Percentiles rank a stretch among this genome's conserved stretches.
Evolutionary conservation across 177 flowering plant species (phyloP).

Genomic region (Tripterygium wilfordii): DNA sequence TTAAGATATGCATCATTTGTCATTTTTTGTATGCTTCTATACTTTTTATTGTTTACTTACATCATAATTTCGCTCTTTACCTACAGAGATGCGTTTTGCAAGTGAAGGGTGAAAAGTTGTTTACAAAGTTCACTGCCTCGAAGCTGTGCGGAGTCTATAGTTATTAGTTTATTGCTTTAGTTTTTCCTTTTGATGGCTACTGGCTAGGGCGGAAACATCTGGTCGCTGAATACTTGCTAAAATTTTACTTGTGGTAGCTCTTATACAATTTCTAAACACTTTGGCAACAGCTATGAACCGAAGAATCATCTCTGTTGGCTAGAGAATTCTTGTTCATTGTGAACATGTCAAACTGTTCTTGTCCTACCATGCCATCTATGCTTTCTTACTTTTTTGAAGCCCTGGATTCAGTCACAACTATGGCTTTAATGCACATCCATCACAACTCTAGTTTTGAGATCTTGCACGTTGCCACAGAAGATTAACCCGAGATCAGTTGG

Average conservation of each 20-base stretch:
- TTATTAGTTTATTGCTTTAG: constrained; percentile 16
- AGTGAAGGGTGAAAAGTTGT: constrained; percentile 15
- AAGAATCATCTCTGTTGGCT: constrained; percentile 4
- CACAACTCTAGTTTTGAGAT: constrained; percentile 14
- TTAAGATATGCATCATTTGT: constrained; percentile 27
- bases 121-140: constrained; percentile 19
- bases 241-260: constrained; percentile 9
- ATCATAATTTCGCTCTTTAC: not conserved
- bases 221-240: constrained; percentile 13
- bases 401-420: constrained; percentile 25
- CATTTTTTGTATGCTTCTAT: not conserved
- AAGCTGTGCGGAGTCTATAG: constrained; percentile 20
- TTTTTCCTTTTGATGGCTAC: constrained; percentile 20
- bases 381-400: constrained; percentile 11
- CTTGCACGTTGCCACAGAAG: constrained; percentile 15
- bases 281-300: constrained; percentile 11
- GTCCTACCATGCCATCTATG: constrained; percentile 6
- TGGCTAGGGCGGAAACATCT: constrained; percentile 10
- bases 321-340: constrained; percentile 5
- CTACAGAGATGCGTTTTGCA: constrained; percentile 41
- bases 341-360: constrained; percentile 28
- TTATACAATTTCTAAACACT: constrained; percentile 1
- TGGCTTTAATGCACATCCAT: constrained; percentile 38
- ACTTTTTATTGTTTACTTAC: too few species aligned
- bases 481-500: constrained; percentile 37